A percentile compares a stretch with the other conserved stretches of the same genome.
Evolutionary conservation across 1,284 basidiomycete species (phyloP).

Genomic region (Pisolithus thermaeus): DNA sequence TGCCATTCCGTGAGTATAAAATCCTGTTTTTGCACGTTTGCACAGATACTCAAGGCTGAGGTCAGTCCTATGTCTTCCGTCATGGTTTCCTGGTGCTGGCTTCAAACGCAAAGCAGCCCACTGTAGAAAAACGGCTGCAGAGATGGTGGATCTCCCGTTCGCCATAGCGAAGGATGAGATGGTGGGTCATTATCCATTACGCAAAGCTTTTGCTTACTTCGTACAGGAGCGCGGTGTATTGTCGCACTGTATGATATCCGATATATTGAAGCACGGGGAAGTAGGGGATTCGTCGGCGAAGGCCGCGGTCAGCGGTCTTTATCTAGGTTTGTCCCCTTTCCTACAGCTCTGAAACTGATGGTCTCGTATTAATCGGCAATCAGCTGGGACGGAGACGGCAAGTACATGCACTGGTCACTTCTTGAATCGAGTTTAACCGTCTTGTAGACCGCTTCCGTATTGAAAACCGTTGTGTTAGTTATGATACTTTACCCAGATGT

Average conservation of each 20-base stretch:
- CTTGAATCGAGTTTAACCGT: neutral
- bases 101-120: neutral
- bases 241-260: neutral
- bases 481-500: slow-evolving; percentile 28
- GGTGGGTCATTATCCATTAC: neutral
- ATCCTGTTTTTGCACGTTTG: neutral
- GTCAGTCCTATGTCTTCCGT: slow-evolving; percentile 1
- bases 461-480: slow-evolving; percentile 28
- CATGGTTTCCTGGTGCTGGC: slow-evolving; percentile 2
- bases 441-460: slow-evolving; percentile 12
- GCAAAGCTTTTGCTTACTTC: neutral
- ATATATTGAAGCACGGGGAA: neutral
- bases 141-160: neutral
- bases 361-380: no score
- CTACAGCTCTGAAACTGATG: neutral
- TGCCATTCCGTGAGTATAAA: slow-evolving; percentile 1
- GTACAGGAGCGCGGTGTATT: neutral
- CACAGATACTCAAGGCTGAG: neutral
- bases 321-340: neutral
- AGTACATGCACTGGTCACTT: neutral
- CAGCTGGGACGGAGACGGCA: slow-evolving; percentile 6
- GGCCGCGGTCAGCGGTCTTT: neutral
- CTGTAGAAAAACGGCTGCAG: neutral
- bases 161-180: neutral
- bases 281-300: neutral